Evolutionary conservation across 2,329 filamentous ascomycete species (phyloP), one percentile per base, ranked within the genome.

Genomic region (Talaromyces verruculosus): DNA sequence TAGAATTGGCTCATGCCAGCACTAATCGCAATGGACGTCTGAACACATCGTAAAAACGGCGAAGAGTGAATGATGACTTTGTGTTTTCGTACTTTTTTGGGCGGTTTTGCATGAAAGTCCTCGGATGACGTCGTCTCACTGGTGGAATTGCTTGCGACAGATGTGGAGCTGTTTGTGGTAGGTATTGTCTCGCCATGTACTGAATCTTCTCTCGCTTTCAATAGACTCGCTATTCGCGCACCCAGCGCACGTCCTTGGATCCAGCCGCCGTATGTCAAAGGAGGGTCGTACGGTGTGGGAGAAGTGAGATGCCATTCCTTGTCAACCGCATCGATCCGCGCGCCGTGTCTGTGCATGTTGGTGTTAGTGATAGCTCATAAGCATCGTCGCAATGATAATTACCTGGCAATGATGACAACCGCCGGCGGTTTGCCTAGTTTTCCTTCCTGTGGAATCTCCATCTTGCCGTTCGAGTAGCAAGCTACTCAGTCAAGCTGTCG

Each of bases 231-330:
- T 68, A 99, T 97, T 67, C 92, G 89, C 68, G 88, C 84, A 17
- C 95, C 95, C 28, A 97, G 86, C 5, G 89, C 87, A 71, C 91
- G 89, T 63, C 91, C 89, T 78, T 98, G 95, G 15, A 89, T 87
- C 91, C 95, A 97, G 69, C 95, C 95, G 71, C 92, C 91, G 75
- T 97, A 98, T 2, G 93, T 97, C 66, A 99, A 84, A 60, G 95
- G 95, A 70, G 95, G 92, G 71, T 99, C 94, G 82, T 98, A 99
- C 1, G 95, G 95, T 5, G 92, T 93, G 1, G 93, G 91, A 5
- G 95, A 97, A 35, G 91, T 91, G 64, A 97, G 85, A 78, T 97
- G 92, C 95, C 95, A 99, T 77, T 92, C 88, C 76, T 93, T 93
- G 83, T 99, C 93, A 68, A 93, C 93, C 65, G 92, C 92, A 78